Evolutionary conservation across 2,329 filamentous ascomycete species (phyloP).

Genomic region (Bisporella sp.): DNA sequence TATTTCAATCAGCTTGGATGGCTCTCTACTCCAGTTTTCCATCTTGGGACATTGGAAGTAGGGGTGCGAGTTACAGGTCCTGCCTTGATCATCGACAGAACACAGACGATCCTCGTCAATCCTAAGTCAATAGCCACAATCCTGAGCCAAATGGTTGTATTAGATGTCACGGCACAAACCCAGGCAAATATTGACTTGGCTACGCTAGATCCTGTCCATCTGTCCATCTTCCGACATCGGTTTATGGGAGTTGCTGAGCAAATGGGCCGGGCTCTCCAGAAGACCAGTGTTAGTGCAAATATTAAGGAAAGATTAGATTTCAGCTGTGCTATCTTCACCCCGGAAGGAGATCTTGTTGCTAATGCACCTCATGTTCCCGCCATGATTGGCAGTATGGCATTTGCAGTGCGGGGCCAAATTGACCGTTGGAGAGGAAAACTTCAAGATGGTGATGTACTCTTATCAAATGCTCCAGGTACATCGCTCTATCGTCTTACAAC

Average conservation of each 20-base stretch:
- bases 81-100: constrained; percentile 77
- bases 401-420: constrained; percentile 59
- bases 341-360: constrained; percentile 65
- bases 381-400: constrained; percentile 6
- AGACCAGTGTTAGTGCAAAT: constrained; percentile 52
- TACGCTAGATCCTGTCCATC: constrained; percentile 54
- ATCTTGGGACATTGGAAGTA: not conserved
- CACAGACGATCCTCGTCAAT: constrained; percentile 83
- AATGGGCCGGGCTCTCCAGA: constrained; percentile 70
- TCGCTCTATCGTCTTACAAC: not conserved
- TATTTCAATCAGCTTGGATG: not conserved
- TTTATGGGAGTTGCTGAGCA: constrained; percentile 82
- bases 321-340: constrained; percentile 71
- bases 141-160: constrained; percentile 77
- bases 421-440: constrained; percentile 71
- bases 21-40: not conserved
- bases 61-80: constrained; percentile 39
- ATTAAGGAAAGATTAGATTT: constrained; percentile 50
- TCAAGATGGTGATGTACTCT: constrained; percentile 69
- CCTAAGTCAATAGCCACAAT: constrained; percentile 59
- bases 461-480: constrained; percentile 66
- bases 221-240: constrained; percentile 70
- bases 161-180: constrained; percentile 42
- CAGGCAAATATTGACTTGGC: constrained; percentile 23
- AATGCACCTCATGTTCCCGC: constrained; percentile 51